These are phyloP conservation scores for Ustilago trichophora DNA, from an alignment of 1,284 basidiomycete species.

Conservation along the genomic window DNA sequence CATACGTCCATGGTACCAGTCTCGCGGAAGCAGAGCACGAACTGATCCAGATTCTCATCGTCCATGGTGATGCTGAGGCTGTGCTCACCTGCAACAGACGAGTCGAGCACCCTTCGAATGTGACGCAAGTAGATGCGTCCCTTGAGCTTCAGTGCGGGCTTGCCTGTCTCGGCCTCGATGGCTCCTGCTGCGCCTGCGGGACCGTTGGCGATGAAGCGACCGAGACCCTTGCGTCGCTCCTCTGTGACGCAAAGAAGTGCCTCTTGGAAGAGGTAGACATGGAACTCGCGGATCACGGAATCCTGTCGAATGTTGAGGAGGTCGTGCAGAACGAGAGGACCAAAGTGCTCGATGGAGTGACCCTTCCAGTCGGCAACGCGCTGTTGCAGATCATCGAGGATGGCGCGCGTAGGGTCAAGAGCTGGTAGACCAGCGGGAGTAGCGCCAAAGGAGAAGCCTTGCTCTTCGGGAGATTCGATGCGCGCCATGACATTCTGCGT, in stretches of 20 bases:
- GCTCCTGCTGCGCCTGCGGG: constrained; percentile 4
- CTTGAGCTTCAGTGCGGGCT: constrained; percentile 85
- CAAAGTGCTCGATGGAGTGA: constrained; percentile 82
- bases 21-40: constrained; percentile 92
- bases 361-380: constrained; percentile 94
- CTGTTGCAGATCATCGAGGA: constrained; percentile 84
- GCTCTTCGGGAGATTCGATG: constrained; percentile 25
- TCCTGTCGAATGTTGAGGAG: constrained; percentile 86
- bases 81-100: constrained; percentile 79
- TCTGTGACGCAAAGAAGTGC: constrained; percentile 96
- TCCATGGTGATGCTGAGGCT: constrained; percentile 94
- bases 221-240: constrained; percentile 80
- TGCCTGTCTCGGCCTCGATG: constrained; percentile 57
- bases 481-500: constrained; percentile 32
- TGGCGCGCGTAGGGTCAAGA: constrained; percentile 73
- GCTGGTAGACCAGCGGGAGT: constrained; percentile 46
- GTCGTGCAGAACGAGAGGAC: constrained; percentile 88
- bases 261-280: constrained; percentile 93
- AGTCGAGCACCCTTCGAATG: constrained; percentile 84
- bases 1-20: constrained; percentile 86
- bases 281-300: constrained; percentile 85
- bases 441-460: constrained; percentile 48
- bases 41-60: constrained; percentile 88
- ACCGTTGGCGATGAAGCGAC: constrained; percentile 76
- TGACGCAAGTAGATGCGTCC: constrained; percentile 93